phyloP scores from a whole-genome alignment of 805 yeast species.

The Ogataea zsoltii region DNA sequence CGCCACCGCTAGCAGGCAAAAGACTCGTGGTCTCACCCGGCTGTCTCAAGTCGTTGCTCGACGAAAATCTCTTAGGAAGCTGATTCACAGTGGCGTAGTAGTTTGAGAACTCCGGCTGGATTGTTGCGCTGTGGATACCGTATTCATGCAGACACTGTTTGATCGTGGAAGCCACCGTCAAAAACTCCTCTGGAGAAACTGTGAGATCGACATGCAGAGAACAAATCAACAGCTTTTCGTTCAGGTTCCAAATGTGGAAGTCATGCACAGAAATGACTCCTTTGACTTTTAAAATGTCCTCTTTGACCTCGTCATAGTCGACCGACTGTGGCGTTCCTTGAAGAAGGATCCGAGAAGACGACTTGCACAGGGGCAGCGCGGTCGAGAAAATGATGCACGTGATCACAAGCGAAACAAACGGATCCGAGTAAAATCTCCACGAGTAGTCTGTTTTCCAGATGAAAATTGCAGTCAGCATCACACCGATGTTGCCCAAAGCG shows the following conservation, averaged over 20 bases:
- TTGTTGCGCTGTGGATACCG: slow-evolving; percentile 91
- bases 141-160: slow-evolving; percentile 76
- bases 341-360: slow-evolving; percentile 81
- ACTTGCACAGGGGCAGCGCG: slow-evolving; percentile 85
- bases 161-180: slow-evolving; percentile 70
- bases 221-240: slow-evolving; percentile 84
- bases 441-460: slow-evolving; percentile 91
- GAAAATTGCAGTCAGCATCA: slow-evolving; percentile 81
- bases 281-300: slow-evolving; percentile 63
- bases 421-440: slow-evolving; percentile 88
- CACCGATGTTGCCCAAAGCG: slow-evolving; percentile 94
- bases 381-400: slow-evolving; percentile 87
- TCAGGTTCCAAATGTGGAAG: slow-evolving; percentile 94
- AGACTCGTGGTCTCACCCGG: slow-evolving; percentile 13
- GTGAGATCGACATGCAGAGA: slow-evolving; percentile 83
- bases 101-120: slow-evolving; percentile 84
- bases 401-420: slow-evolving; percentile 79
- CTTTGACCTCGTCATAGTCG: slow-evolving; percentile 70
- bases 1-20: slow-evolving; percentile 11
- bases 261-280: slow-evolving; percentile 89
- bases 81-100: slow-evolving; percentile 32
- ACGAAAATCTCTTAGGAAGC: slow-evolving; percentile 33
- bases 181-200: slow-evolving; percentile 63
- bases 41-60: slow-evolving; percentile 17
- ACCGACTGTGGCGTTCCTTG: slow-evolving; percentile 92